Conservation (phyloP, 164 flowering plant species). For the Santalum album region DNA sequence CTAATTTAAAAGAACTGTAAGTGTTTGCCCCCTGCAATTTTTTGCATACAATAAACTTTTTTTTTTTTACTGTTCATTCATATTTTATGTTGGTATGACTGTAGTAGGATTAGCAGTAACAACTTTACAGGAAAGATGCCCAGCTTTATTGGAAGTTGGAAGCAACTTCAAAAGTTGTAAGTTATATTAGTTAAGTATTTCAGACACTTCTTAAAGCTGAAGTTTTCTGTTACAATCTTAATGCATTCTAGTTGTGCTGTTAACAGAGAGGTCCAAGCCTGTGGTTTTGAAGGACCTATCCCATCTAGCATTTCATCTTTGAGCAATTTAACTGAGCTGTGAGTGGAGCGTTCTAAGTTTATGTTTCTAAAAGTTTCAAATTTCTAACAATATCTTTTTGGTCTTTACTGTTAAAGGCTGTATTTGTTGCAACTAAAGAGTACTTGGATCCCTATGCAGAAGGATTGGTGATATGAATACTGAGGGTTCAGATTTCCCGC, state of each 20-base stretch:
- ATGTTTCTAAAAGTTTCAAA: neutral
- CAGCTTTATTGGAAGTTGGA: slow-evolving; percentile 22
- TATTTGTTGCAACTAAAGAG: too few species aligned
- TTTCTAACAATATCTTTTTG: neutral
- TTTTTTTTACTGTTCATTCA: too few species aligned
- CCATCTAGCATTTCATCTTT: slow-evolving; percentile 19
- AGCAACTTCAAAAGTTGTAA: slow-evolving; percentile 25
- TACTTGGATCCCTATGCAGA: slow-evolving; percentile 12
- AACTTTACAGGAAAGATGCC: slow-evolving; percentile 38
- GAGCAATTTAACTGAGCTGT: slow-evolving; percentile 24
- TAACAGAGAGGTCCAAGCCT: slow-evolving; percentile 21
- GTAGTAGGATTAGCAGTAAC: slow-evolving; percentile 33
- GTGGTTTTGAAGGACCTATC: slow-evolving; percentile 24
- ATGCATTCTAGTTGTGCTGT: neutral
- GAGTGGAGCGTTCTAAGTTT: slow-evolving; percentile 10
- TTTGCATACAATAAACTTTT: too few species aligned
- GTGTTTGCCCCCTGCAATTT: too few species aligned
- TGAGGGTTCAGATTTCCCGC: slow-evolving; percentile 18
- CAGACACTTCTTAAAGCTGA: neutral
- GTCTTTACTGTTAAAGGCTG: neutral
- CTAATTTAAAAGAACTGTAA: too few species aligned
- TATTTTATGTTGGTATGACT: neutral
- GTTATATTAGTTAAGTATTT: neutral
- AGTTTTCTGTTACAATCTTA: too few species aligned
- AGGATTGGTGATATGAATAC: slow-evolving; percentile 25